Base-by-base conservation (phyloP, 768 basidiomycete genomes). In the Hygrocybe coccinea region DNA sequence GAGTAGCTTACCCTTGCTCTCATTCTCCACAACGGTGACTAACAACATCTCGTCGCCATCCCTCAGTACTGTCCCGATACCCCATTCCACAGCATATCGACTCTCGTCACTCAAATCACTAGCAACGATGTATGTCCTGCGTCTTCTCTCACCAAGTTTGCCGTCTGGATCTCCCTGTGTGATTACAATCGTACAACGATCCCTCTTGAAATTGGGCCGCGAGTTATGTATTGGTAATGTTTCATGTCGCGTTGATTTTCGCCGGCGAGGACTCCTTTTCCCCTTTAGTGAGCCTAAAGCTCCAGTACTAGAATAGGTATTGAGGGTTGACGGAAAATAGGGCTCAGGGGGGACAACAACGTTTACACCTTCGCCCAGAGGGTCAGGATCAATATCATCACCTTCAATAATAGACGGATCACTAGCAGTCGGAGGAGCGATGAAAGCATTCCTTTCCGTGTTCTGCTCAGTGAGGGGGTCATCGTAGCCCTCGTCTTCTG, bases 51-150 rank as follows among this genome's bases (percentile, higher is more conserved):
- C 90, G 64, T 99, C 97, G 2, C 95, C 95, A 70, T 97, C 94
- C 58, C 94, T 75, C 57, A 97, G 74, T 2, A 97, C 95, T 0
- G 95, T 97, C 2, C 95, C 95, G 53, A 98, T 95, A 9, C 90
- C 92, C 97, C 95, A 99, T 69, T 98, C 95, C 5, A 98, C 83
- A 0, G 97, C 97, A 69, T 95, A 99, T 34, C 87, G 78, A 69
- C 85, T 87, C 73, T 99, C 95, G 61, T 97, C 91, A 57, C 89
- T 92, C 63, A 98, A 68, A 79, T 99, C 97, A 65, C 93, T 97
- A 5, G 94, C 89, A 19, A 98, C 87, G 10, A 97, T 77, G 69
- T 97, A 99, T 57, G 81, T 79, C 60, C 82, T 77, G 59, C 81
- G 78, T 65, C 81, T 81, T 6, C 83, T 76, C 17, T 69, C 75